Base-by-base conservation (phyloP, 805 yeast species). In the Metschnikowia koreensis region DNA sequence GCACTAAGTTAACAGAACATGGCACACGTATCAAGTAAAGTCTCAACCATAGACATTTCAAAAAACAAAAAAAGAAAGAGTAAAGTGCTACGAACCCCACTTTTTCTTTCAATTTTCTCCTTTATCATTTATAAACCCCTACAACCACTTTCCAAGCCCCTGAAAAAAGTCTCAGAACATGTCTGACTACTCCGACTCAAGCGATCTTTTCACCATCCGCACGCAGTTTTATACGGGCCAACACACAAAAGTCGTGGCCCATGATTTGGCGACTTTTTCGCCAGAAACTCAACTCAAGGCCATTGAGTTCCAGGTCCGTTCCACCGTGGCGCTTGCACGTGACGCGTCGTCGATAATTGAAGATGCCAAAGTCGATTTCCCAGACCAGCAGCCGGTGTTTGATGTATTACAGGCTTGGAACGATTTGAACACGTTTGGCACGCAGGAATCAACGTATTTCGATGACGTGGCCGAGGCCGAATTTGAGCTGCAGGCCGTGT, bases 171-270 rank as follows among this genome's bases (percentile, higher is more conserved):
- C 4, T 2, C 22, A 22, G 22, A 22, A 22, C 26, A 39, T 39
- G 41, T 16, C 26, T 12, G 41, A 39, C 9, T 39, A 70, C 49
- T 62, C 71, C 42, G 77, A 73, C 56, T 70, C 77, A 7, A 75
- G 76, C 65, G 86, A 82, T 60, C 72, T 81, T 37, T 84, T 76
- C 66, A 75, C 74, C 15, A 66, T 84, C 27, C 77, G 81, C 57
- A 84, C 81, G 60, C 81, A 80, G 52, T 84, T 82, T 68, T 84
- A 79, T 66, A 80, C 86, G 11, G 82, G 84, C 46, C 83, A 82
- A 60, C 81, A 75, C 62, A 61, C 69, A 11, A 72, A 76, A 58
- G 81, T 80, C 2, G 59, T 70, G 43, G 63, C 70, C 6, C 73
- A 76, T 47, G 41, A 64, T 37, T 51, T 72, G 34, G 73, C 68